Conservation (phyloP, 1,139 yeast genomes). For the Hanseniaspora uvarum region DNA sequence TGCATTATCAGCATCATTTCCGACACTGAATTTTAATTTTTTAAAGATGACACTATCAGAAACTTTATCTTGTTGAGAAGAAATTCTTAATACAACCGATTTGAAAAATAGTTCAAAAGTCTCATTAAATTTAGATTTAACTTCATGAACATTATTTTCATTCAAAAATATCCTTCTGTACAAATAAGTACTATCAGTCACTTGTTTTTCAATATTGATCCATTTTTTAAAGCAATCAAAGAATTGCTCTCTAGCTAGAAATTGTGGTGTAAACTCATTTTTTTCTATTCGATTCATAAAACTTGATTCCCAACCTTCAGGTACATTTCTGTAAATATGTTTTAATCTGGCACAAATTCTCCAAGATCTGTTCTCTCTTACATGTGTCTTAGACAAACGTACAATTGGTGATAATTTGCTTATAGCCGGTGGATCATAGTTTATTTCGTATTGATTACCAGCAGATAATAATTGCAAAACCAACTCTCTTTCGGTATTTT, state of each 20-base stretch:
- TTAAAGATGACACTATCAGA: background rate
- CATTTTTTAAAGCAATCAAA: conserved; percentile 16
- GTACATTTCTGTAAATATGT: conserved; percentile 57
- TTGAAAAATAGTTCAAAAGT: conserved; percentile 3
- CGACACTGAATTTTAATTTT: background rate
- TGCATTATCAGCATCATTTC: background rate
- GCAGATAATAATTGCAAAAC: conserved; percentile 47
- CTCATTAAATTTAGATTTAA: background rate
- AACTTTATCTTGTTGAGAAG: background rate
- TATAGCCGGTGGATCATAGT: conserved; percentile 78
- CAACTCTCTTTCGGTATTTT: conserved; percentile 23
- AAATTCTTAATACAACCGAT: conserved; percentile 1
- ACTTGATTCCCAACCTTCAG: conserved; percentile 40
- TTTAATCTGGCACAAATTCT: conserved; percentile 67
- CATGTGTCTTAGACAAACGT: conserved; percentile 60
- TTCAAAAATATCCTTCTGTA: conserved; percentile 12
- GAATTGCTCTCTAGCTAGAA: conserved; percentile 6
- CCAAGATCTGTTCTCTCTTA: conserved; percentile 80
- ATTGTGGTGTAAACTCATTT: conserved; percentile 9
- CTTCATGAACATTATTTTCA: conserved; percentile 26
- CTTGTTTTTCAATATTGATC: conserved; percentile 16
- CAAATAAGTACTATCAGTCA: conserved; percentile 10
- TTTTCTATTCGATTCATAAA: background rate
- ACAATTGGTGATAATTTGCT: conserved; percentile 80
- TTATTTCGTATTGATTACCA: conserved; percentile 48